These are phyloP conservation scores for Penicillium silybi DNA, from an alignment of 495 filamentous ascomycete species.

Conservation along the genomic window DNA sequence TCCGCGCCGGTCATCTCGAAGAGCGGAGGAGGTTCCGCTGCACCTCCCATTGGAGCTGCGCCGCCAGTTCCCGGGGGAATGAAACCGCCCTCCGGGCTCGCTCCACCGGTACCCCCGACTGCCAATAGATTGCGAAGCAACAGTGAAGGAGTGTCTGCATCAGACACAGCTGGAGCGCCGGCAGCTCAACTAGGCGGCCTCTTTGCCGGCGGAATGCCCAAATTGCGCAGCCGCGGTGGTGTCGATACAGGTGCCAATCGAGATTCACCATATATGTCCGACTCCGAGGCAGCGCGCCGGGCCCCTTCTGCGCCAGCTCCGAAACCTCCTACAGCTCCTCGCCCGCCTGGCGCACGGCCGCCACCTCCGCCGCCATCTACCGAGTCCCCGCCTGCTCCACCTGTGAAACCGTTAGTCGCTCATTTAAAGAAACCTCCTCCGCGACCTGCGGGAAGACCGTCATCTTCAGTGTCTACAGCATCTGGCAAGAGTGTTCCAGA, in stretches of 20 bases:
- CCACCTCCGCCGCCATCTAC: conserved; percentile 54
- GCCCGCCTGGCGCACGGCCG: conserved; percentile 53
- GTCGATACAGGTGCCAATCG: conserved; percentile 82
- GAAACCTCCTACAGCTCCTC: conserved; percentile 59
- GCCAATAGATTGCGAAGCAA: conserved; percentile 72
- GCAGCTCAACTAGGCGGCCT: conserved; percentile 79
- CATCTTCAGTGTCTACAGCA: conserved; percentile 25
- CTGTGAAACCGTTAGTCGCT: conserved; percentile 55
- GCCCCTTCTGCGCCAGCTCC: conserved; percentile 44
- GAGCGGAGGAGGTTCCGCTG: conserved; percentile 52
- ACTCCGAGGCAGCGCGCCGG: conserved; percentile 60
- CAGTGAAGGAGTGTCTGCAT: conserved; percentile 60
- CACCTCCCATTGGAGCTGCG: conserved; percentile 63
- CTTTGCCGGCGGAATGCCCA: conserved; percentile 94
- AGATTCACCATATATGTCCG: conserved; percentile 74
- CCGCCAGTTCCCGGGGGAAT: conserved; percentile 70
- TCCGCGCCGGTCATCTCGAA: conserved; percentile 70
- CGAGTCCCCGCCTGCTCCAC: conserved; percentile 45
- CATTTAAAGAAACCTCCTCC: conserved; percentile 57
- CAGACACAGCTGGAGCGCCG: conserved; percentile 40
- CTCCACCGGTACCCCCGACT: conserved; percentile 67
- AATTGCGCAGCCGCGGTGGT: conserved; percentile 83
- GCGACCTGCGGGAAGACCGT: conserved; percentile 50
- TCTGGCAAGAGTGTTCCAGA: not conserved
- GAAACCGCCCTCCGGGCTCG: conserved; percentile 62